These are phyloP conservation scores for Zymoseptoria brevis DNA, from an alignment of 2,329 filamentous ascomycete genomes.

Conservation along the genomic window DNA sequence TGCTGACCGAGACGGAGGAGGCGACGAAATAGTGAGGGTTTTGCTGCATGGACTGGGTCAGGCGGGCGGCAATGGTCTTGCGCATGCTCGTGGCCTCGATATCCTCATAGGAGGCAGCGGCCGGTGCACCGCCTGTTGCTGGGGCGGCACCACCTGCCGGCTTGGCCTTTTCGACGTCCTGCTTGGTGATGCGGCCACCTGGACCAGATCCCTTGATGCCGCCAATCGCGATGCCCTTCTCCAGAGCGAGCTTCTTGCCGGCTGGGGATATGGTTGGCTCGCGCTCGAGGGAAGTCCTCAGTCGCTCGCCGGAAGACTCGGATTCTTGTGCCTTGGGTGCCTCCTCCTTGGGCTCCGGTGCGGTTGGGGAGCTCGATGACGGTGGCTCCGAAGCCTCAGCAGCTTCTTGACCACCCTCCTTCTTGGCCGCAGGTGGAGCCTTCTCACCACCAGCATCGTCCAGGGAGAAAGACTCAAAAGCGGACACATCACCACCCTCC, in stretches of 20 bases:
- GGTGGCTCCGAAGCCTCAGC: constrained; percentile 55
- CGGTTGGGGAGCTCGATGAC: constrained; percentile 49
- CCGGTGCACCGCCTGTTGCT: constrained; percentile 44
- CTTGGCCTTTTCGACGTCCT: constrained; percentile 83
- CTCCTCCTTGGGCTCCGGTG: constrained; percentile 43
- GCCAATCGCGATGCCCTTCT: constrained; percentile 71
- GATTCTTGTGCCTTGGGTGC: constrained; percentile 59
- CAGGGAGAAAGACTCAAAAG: constrained; percentile 81
- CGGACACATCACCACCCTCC: constrained; percentile 75
- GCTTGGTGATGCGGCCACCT: constrained; percentile 79
- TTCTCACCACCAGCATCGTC: constrained; percentile 86
- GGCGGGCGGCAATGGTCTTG: constrained; percentile 90
- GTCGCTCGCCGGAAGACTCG: constrained; percentile 62
- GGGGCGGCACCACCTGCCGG: constrained; percentile 42
- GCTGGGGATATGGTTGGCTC: constrained; percentile 64
- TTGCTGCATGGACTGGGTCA: constrained; percentile 79
- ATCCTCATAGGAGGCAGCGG: constrained; percentile 68
- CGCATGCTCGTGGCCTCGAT: constrained; percentile 84
- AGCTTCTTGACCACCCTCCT: constrained; percentile 55
- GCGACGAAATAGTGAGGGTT: constrained; percentile 99
- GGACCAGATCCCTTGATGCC: constrained; percentile 80
- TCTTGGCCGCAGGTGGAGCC: constrained; percentile 50
- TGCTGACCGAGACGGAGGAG: constrained; percentile 80
- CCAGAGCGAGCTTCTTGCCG: constrained; percentile 73
- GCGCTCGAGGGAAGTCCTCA: constrained; percentile 79